A percentile compares a stretch with the other conserved stretches of the same genome.
Evolutionary conservation across 768 basidiomycete species (phyloP).

Genomic region (Coprinopsis marcescibilis): DNA sequence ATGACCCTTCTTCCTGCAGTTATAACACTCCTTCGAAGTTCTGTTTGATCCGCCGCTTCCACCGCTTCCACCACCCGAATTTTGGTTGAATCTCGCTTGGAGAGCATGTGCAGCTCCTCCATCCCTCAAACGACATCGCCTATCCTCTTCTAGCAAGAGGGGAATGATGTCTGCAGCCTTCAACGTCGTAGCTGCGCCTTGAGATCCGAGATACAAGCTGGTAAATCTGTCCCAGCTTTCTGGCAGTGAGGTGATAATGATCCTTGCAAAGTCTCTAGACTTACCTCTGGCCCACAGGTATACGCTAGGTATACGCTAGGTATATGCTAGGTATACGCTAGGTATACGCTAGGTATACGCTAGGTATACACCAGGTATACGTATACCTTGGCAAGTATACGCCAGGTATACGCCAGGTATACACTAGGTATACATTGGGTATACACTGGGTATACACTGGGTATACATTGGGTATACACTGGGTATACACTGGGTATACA

Average conservation of each 20-base stretch:
- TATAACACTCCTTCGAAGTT: constrained; percentile 18
- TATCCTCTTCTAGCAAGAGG: constrained; percentile 9
- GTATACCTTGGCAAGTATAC: too few relatives aligned
- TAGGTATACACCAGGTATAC: too few relatives aligned
- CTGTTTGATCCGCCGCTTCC: background rate
- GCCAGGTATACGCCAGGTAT: too few relatives aligned
- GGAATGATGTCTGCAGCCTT: constrained; percentile 14
- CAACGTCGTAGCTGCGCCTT: constrained; percentile 8
- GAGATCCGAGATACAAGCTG: constrained; percentile 15
- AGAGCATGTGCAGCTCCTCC: background rate
- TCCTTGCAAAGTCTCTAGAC: background rate
- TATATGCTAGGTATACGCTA: too few relatives aligned
- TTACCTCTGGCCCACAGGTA: too few relatives aligned
- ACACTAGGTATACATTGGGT: too few relatives aligned
- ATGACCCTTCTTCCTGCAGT: constrained; percentile 28
- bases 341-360: too few relatives aligned
- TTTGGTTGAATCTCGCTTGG: background rate
- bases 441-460: too few relatives aligned
- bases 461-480: too few relatives aligned
- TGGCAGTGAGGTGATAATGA: constrained; percentile 17
- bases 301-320: too few relatives aligned
- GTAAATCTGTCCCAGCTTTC: constrained; percentile 20
- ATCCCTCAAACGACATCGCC: background rate
- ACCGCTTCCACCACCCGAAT: background rate
- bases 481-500: too few relatives aligned